A percentile compares a stretch with the other conserved stretches of the same genome.
Evolutionary conservation across 1,284 basidiomycete genomes (phyloP).

Genomic region (Grifola frondosa): DNA sequence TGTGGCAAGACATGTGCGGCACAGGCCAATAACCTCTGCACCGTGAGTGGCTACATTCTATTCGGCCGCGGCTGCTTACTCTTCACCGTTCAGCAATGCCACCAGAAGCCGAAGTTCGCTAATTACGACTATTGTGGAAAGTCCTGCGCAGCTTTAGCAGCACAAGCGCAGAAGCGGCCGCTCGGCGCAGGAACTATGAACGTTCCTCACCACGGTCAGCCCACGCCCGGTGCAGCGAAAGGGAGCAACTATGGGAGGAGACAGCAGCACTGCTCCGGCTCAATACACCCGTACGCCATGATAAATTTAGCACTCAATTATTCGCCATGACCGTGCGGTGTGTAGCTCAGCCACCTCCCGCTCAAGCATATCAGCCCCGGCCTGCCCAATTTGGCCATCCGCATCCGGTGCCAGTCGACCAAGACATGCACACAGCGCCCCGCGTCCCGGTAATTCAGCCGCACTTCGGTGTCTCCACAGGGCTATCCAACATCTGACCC

Average conservation of each 20-base stretch:
- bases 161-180: slow-evolving; percentile 23
- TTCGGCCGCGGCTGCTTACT: background rate
- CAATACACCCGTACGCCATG: no score
- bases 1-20: slow-evolving; percentile 20
- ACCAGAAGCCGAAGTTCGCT: slow-evolving; percentile 52
- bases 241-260: background rate
- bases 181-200: background rate
- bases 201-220: background rate
- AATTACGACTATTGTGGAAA: slow-evolving; percentile 58
- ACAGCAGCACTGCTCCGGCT: background rate
- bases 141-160: slow-evolving; percentile 53
- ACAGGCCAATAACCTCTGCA: slow-evolving; percentile 12
- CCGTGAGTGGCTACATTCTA: slow-evolving; percentile 5
- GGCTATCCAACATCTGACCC: no score
- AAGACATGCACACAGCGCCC: no score
- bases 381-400: no score
- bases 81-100: slow-evolving; percentile 46
- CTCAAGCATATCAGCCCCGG: no score
- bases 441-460: no score
- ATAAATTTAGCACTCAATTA: no score
- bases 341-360: no score
- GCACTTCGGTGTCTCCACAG: no score
- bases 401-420: no score
- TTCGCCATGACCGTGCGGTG: no score
- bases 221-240: no score